Evolutionary conservation across 208 protist species (phyloP), one percentile per base, ranked within the genome.

Genomic region (Acanthamoeba castellanii): DNA sequence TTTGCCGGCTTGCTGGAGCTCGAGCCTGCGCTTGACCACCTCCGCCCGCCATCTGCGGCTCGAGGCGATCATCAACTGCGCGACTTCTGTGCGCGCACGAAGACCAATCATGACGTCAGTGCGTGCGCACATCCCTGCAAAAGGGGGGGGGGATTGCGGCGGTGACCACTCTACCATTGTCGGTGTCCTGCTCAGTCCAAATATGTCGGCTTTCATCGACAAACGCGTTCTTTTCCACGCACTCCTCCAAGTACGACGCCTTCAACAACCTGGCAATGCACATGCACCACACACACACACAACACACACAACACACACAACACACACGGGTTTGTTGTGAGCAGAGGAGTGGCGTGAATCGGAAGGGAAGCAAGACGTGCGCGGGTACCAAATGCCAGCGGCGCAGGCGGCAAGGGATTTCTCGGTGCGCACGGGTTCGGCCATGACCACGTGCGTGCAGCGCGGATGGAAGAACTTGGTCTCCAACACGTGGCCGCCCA

Each of bases 381-480:
- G n/a, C n/a, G n/a, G 20, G 3, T 30, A 52, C 78, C 78, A 87
- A 42, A 87, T 87, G 20, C 78, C 78, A 20, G 78, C 78, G 42
- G 78, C 78, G 34, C 22, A 27, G 22, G 78, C 78, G 0, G 78
- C 78, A 20, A 87, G 52, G 3, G 78, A 87, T 30, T 87, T 87
- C 32, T 87, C 78, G 1, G 78, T 87, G 47, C 78, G 45, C 25
- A 32, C 52, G 22, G 78, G 78, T 11, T 50, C 45, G 78, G 45
- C 78, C 78, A 87, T 87, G 25, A 87, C 78, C 14, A 87, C 78
- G 78, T 87, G 78, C 20, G 78, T 87, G 32, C 78, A 87, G 13
- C 32, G 30, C 52, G 78, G 78, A 34, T 87, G 47, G 14, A 87
- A 87, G 30, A 42, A 87, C 78, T 87, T 87, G 78, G 78, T 34